A percentile compares a stretch with the other conserved stretches of the same genome.
These are phyloP conservation scores for Nematocida homosporus DNA, from an alignment of 371 early-diverging fungal species.

Conservation along the genomic window DNA sequence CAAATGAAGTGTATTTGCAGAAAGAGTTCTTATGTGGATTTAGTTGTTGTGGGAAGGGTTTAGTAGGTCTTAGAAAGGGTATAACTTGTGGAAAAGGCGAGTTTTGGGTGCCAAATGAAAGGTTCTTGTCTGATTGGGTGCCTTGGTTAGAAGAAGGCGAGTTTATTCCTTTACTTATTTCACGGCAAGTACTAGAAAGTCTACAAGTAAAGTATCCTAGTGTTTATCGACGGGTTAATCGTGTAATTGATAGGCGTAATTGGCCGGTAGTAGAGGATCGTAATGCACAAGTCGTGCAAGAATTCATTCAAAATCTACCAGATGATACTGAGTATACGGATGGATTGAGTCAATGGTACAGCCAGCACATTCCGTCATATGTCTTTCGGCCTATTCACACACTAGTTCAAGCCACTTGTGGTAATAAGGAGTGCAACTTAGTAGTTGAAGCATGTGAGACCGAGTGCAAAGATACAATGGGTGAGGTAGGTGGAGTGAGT, in stretches of 20 bases:
- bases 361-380: neutral
- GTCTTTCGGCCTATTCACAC: too few relatives aligned
- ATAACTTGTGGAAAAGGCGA: too few relatives aligned
- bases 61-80: constrained; percentile 6
- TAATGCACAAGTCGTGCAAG: neutral
- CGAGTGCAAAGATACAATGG: too few relatives aligned
- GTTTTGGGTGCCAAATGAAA: constrained; percentile 17
- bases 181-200: neutral
- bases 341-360: neutral
- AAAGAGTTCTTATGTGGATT: constrained; percentile 12
- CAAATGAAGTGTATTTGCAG: constrained; percentile 26
- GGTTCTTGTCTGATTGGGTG: constrained; percentile 16
- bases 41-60: constrained; percentile 11
- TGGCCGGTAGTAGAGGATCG: constrained; percentile 23
- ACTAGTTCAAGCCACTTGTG: too few relatives aligned
- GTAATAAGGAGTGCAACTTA: too few relatives aligned
- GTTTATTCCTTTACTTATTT: constrained; percentile 5
- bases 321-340: neutral
- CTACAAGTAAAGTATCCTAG: constrained; percentile 7
- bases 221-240: constrained; percentile 1
- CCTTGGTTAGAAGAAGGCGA: constrained; percentile 13
- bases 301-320: neutral
- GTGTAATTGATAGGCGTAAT: constrained; percentile 24
- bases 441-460: too few relatives aligned
- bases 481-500: too few relatives aligned